phyloP scores from a whole-genome alignment of 345 rosid genomes.

The rapeseed (Brassica napus) region DNA sequence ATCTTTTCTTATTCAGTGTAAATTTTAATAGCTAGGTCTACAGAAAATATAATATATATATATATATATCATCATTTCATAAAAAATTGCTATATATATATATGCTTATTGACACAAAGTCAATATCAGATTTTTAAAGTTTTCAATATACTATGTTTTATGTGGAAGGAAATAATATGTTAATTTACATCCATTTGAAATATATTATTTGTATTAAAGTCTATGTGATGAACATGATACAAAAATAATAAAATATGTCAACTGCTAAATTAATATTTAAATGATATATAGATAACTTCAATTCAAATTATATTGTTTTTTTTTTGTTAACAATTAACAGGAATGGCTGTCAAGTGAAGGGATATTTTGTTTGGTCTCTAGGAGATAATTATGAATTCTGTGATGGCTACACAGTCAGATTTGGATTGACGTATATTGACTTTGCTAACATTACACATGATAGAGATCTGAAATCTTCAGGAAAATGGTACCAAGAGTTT shows the following conservation, averaged over 20 bases:
- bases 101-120: not conserved
- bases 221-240: not conserved
- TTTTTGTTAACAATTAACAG: slow-evolving; percentile 1
- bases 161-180: not conserved
- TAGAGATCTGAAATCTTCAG: slow-evolving; percentile 13
- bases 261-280: not conserved
- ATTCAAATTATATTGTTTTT: not conserved
- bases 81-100: not conserved
- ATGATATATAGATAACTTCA: not conserved
- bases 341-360: slow-evolving; percentile 28
- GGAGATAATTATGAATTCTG: slow-evolving; percentile 28
- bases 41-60: not conserved
- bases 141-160: not conserved
- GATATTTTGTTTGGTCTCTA: slow-evolving; percentile 28
- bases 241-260: not conserved
- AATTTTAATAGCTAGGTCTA: not conserved
- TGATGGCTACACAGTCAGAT: slow-evolving; percentile 25
- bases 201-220: not conserved
- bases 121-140: not conserved
- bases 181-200: not conserved
- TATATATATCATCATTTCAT: not conserved
- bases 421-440: slow-evolving; percentile 17
- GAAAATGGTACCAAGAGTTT: slow-evolving; percentile 15
- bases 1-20: not conserved
- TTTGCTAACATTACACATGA: slow-evolving; percentile 7